These are phyloP conservation scores for Lunasporangiospora selenospora DNA, from an alignment of 192 early-diverging fungal species.

Conservation along the genomic window DNA sequence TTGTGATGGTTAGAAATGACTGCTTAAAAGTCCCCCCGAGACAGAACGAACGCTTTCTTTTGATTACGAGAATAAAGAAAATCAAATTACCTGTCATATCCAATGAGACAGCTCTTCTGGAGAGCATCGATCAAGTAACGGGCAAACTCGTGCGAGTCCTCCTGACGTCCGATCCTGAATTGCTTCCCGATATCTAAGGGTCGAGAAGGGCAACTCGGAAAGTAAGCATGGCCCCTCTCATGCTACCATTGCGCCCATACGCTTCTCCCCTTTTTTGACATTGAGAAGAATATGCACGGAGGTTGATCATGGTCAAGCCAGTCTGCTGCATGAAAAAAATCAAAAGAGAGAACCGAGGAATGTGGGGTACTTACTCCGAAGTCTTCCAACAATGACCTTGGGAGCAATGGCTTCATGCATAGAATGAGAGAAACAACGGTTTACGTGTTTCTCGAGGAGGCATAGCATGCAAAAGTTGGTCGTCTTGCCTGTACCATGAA, in stretches of 20 bases:
- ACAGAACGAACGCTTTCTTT: no score
- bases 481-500: conserved; percentile 50
- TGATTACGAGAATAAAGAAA: background rate
- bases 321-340: no score
- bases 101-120: conserved; percentile 66
- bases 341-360: no score
- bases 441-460: conserved; percentile 70
- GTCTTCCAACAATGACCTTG: conserved; percentile 65
- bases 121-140: conserved; percentile 71
- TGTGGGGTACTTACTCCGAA: conserved; percentile 63
- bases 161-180: conserved; percentile 81
- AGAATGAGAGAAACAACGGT: conserved; percentile 56
- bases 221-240: no score
- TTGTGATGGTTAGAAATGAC: no score
- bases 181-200: conserved; percentile 71
- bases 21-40: no score
- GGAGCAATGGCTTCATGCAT: conserved; percentile 65
- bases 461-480: conserved; percentile 78
- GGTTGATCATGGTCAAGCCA: no score
- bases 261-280: no score
- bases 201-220: background rate
- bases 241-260: no score
- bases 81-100: conserved; percentile 53
- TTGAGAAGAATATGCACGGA: no score
- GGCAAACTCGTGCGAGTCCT: conserved; percentile 92